phyloP scores from a whole-genome alignment of 306 rosid species.

The Abrus precatorius region DNA sequence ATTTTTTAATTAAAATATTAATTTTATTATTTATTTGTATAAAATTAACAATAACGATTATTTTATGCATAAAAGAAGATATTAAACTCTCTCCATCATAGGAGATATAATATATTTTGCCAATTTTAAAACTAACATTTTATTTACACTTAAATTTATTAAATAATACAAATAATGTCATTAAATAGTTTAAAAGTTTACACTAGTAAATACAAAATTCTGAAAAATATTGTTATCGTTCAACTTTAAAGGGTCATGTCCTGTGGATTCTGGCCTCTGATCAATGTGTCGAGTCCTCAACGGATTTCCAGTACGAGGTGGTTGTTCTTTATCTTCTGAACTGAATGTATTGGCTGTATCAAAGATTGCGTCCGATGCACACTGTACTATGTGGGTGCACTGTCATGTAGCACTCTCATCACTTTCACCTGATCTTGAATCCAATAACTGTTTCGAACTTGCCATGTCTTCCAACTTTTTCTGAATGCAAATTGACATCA shows the following conservation, averaged over 20 bases:
- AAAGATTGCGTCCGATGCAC: background rate
- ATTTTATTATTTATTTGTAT: no score
- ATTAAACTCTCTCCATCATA: no score
- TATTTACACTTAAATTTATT: background rate
- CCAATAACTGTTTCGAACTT: constrained; percentile 41
- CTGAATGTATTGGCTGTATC: background rate
- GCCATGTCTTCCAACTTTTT: constrained; percentile 28
- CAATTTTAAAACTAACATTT: background rate
- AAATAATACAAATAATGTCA: background rate
- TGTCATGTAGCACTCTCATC: constrained; percentile 36
- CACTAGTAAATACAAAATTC: background rate
- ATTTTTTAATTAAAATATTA: no score
- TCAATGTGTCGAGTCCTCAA: background rate
- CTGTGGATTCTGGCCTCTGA: background rate
- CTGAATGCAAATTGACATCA: constrained; percentile 6
- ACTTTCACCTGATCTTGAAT: constrained; percentile 10
- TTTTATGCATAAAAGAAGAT: no score
- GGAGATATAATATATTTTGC: no score
- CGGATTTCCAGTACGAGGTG: background rate
- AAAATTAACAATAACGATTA: no score
- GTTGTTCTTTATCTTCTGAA: background rate
- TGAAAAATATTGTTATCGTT: background rate
- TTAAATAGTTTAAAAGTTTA: background rate
- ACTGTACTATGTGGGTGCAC: background rate
- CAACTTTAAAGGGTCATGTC: background rate